Evolutionary conservation across 2,329 filamentous ascomycete species (phyloP).

Genomic region (Botrytis paeoniae): DNA sequence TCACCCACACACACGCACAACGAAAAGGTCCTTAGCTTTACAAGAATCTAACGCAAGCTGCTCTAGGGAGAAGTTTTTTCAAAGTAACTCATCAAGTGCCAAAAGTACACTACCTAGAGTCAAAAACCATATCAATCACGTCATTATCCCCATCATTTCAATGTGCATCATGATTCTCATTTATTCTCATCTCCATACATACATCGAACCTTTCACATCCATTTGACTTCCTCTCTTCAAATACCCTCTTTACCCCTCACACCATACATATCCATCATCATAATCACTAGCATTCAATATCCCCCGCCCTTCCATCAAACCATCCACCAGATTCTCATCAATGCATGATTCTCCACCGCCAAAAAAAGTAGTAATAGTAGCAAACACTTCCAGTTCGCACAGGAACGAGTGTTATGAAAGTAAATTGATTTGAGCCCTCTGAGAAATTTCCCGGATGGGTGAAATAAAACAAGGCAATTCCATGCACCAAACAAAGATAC

Average conservation of each 20-base stretch:
- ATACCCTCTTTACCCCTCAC: neutral
- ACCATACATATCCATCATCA: neutral
- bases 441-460: neutral
- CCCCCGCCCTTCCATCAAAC: neutral
- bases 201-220: neutral
- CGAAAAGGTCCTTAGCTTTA: neutral
- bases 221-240: neutral
- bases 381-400: conserved; percentile 16
- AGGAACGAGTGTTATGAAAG: conserved; percentile 15
- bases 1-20: neutral
- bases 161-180: conserved; percentile 16
- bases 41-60: neutral
- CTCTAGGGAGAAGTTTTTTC: neutral
- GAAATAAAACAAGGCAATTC: conserved; percentile 14
- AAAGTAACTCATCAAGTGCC: neutral
- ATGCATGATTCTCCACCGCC: neutral
- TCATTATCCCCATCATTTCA: neutral
- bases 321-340: conserved; percentile 5
- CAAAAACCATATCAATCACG: neutral
- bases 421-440: neutral
- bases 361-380: conserved; percentile 19
- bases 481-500: conserved; percentile 15
- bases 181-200: conserved; percentile 11
- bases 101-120: neutral
- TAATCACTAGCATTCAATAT: conserved; percentile 11